Evolutionary conservation across 2,329 filamentous ascomycete species (phyloP).

Genomic region (Fusarium floridanum): DNA sequence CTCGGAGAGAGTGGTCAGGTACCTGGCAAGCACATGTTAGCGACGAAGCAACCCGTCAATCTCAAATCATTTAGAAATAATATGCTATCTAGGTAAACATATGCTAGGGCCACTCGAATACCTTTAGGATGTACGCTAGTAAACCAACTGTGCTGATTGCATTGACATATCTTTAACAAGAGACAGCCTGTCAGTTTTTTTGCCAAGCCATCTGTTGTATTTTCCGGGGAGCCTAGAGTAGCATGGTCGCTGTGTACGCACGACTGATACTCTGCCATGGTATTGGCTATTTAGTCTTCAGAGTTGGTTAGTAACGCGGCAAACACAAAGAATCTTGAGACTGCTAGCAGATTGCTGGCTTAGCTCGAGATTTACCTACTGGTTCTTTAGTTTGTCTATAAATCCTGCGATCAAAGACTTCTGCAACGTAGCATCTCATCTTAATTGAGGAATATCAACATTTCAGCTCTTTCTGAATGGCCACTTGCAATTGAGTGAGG

Average conservation of each 20-base stretch:
- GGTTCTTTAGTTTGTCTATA: background rate
- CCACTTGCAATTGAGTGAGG: background rate
- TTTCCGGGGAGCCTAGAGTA: background rate
- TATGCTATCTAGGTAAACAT: background rate
- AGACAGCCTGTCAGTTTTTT: background rate
- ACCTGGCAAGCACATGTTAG: background rate
- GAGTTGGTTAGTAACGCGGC: background rate
- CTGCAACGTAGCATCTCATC: background rate
- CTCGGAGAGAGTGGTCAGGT: background rate
- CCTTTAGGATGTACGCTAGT: background rate
- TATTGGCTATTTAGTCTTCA: background rate
- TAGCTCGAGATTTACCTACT: background rate
- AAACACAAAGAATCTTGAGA: background rate
- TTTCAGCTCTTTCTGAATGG: background rate
- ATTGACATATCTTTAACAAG: background rate
- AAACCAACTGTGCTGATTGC: background rate
- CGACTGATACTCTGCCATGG: background rate
- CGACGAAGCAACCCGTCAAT: background rate
- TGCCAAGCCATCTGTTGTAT: background rate
- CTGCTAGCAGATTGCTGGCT: background rate
- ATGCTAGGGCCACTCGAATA: background rate
- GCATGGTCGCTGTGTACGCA: background rate
- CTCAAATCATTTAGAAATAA: background rate
- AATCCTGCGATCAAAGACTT: background rate
- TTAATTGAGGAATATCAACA: background rate